A percentile compares a stretch with the other conserved stretches of the same genome.
Conservation (phyloP, 106 monocot genomes). For the Dioscorea dumetorum region DNA sequence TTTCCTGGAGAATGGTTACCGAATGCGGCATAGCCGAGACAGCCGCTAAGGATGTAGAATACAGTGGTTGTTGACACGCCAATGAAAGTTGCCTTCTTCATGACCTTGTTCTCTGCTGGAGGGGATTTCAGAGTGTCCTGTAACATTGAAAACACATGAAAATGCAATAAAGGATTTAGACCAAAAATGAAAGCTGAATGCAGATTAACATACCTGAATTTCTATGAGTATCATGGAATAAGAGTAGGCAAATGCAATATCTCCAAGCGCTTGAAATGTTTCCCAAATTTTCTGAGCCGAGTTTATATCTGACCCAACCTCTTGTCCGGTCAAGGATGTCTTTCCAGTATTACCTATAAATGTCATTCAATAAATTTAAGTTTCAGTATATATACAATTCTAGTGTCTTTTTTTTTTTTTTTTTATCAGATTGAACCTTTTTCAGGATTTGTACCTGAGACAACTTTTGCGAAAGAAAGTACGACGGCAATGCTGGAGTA, state of each 20-base stretch:
- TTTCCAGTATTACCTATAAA: constrained; percentile 26
- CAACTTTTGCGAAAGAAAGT: constrained; percentile 31
- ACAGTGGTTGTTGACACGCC: constrained; percentile 49
- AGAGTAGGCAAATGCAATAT: constrained; percentile 54
- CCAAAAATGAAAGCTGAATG: too few species aligned
- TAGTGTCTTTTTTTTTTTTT: too few species aligned
- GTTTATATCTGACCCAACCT: constrained; percentile 27
- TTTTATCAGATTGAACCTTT: neutral
- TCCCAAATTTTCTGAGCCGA: constrained; percentile 42
- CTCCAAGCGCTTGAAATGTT: constrained; percentile 42
- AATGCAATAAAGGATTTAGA: neutral
- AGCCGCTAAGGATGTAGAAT: constrained; percentile 54
- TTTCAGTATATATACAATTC: too few species aligned
- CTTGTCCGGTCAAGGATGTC: constrained; percentile 22
- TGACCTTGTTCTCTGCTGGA: constrained; percentile 64
- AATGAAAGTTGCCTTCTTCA: constrained; percentile 55
- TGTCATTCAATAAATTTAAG: neutral
- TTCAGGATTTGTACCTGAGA: constrained; percentile 20
- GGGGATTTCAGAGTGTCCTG: constrained; percentile 62
- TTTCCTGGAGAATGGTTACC: constrained; percentile 54
- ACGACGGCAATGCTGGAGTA: constrained; percentile 59
- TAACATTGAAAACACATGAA: neutral
- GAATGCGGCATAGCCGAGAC: constrained; percentile 55
- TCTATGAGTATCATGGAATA: constrained; percentile 48
- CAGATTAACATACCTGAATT: constrained; percentile 26